phyloP scores from a whole-genome alignment of 2,329 filamentous ascomycete genomes.

The Aspergillus aculeatus region DNA sequence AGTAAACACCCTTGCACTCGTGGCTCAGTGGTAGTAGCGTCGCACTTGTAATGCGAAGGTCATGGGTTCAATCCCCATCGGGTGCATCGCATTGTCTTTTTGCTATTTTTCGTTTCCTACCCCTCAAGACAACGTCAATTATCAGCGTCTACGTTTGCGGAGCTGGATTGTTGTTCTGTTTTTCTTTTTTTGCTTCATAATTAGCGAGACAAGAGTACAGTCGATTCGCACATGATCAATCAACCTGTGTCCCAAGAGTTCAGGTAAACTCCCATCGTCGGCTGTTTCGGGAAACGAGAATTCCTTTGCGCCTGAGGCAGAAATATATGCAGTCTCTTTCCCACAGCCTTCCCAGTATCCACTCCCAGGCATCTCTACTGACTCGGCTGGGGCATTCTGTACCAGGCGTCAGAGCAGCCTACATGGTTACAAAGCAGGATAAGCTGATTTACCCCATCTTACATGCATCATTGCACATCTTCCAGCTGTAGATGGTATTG shows the following conservation, averaged over 20 bases:
- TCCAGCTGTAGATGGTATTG: conserved; percentile 1
- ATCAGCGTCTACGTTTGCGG: too few species aligned
- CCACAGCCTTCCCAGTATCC: not conserved
- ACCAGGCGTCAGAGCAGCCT: not conserved
- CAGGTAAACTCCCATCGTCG: not conserved
- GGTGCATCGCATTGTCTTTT: not conserved
- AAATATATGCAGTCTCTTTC: not conserved
- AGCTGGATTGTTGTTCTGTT: too few species aligned
- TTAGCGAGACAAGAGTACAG: too few species aligned
- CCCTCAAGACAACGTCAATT: too few species aligned
- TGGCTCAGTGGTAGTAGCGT: not conserved
- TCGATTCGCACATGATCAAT: too few species aligned
- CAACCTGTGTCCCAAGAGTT: too few species aligned
- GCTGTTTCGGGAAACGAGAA: not conserved
- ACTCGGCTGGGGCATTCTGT: not conserved
- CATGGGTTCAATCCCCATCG: not conserved
- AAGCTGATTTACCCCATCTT: not conserved
- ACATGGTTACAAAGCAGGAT: not conserved
- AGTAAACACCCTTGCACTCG: not conserved
- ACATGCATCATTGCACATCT: not conserved
- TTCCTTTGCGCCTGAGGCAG: not conserved
- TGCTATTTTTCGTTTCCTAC: too few species aligned
- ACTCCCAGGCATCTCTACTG: not conserved
- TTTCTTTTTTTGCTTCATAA: too few species aligned
- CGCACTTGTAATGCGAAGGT: not conserved